These are phyloP conservation scores for Pouteria campechiana DNA, from an alignment of 179 eudicot species.

Conservation along the genomic window DNA sequence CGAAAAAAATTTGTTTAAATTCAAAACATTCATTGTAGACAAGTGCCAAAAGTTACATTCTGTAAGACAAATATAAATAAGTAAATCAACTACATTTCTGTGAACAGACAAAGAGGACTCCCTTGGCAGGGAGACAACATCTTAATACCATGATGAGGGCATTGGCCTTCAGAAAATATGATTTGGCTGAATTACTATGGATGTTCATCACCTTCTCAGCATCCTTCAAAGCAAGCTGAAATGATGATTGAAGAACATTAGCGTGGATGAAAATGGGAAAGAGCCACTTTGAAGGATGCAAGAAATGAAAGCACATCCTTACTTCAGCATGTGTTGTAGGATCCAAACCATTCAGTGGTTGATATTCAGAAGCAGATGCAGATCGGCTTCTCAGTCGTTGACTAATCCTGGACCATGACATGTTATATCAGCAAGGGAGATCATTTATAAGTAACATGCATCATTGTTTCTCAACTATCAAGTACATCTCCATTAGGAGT, in stretches of 20 bases:
- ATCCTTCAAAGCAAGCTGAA: conserved; percentile 93
- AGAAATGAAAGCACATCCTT: conserved; percentile 13
- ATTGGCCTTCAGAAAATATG: conserved; percentile 68
- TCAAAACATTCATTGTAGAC: no score
- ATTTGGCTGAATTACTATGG: conserved; percentile 33
- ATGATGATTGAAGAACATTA: not conserved
- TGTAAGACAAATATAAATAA: no score
- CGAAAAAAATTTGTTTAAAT: no score
- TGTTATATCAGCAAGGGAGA: not conserved
- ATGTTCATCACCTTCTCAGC: conserved; percentile 71
- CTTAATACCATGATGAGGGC: conserved; percentile 55
- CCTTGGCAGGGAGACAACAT: no score
- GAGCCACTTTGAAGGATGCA: not conserved
- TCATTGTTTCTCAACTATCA: no score
- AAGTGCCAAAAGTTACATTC: no score
- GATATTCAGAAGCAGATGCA: conserved; percentile 69
- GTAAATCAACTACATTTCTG: no score
- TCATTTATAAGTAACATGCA: not conserved
- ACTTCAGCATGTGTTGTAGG: conserved; percentile 97
- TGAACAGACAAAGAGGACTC: no score
- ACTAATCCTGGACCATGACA: conserved; percentile 67
- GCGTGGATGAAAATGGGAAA: not conserved
- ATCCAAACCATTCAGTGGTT: conserved; percentile 84
- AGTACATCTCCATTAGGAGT: no score
- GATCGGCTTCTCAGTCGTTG: conserved; percentile 68